Evolutionary conservation across 148 eudicot species (phyloP), one percentile per base, ranked within the genome.

Genomic region (Heliamphora exappendiculata): DNA sequence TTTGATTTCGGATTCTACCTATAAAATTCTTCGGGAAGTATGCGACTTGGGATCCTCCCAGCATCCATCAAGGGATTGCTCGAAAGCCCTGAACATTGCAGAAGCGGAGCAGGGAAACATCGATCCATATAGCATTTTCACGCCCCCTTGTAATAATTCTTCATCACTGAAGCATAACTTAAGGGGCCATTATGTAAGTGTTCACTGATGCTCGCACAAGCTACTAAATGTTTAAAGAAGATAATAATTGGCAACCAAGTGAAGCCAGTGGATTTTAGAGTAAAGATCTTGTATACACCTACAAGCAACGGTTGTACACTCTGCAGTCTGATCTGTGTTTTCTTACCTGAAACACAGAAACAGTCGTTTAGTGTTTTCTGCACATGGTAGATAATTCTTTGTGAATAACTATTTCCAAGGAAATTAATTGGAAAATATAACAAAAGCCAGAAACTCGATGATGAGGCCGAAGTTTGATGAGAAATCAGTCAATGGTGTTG

Each of bases 51-150:
- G 91, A 62, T 90, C 98, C 24, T 78, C 94, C 77, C 87, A 81
- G 67, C 98, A 91, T 74, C 97, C 97, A 24, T 81, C 97, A 51
- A 75, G 36, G 59, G 78, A 75, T 58, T 94, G 98, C 74, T 76
- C 67, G 20, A 81, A 33, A 11, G 90, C 97, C 75, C 82, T 90
- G 8, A 74, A 53, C 45, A 54, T 69, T 83, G 93, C 97, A 57
- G 83, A 85, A n/a, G 16, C 0, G 37, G 98, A 93, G 82, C 87
- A 84, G 65, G 98, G 98, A 67, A 88, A 89, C 76, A 93, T 93
- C 20, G 98, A 93, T 77, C 92, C 90, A 3, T 93, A 93, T 83
- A 93, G 97, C 80, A 93, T 93, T 44, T 93, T 81, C 65, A 93
- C 97, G 1, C 82, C 72, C 39, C 82, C 97, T 19, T 93, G 98